Percentiles rank a stretch among this genome's conserved stretches.
Conservation (phyloP, 345 rosid species). For the Ailanthus altissimus region DNA sequence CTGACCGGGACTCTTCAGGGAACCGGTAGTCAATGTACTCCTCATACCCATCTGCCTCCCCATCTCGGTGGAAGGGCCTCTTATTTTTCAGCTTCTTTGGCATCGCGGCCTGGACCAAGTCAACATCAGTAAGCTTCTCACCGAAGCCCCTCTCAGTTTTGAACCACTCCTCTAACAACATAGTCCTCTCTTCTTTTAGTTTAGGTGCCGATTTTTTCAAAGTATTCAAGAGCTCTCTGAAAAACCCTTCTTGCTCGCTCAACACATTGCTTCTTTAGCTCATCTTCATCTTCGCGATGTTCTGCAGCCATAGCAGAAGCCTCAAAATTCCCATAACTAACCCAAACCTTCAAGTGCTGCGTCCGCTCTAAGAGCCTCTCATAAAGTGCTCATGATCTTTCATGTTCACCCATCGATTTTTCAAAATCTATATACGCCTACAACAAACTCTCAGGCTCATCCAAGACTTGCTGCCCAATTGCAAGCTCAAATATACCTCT, state of each 20-base stretch:
- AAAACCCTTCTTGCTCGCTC: conserved; percentile 67
- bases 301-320: conserved; percentile 55
- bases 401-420: conserved; percentile 72
- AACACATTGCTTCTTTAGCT: conserved; percentile 47
- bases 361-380: conserved; percentile 77
- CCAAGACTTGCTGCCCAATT: conserved; percentile 71
- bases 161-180: conserved; percentile 85
- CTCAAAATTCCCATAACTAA: conserved; percentile 83
- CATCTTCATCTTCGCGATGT: conserved; percentile 23
- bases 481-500: conserved; percentile 79
- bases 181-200: conserved; percentile 82
- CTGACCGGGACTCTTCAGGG: conserved; percentile 70
- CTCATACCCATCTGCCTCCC: conserved; percentile 60
- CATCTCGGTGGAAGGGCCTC: conserved; percentile 57
- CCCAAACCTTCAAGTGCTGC: conserved; percentile 88
- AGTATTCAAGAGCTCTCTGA: conserved; percentile 69
- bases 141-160: conserved; percentile 66
- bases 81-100: conserved; percentile 89
- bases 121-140: conserved; percentile 53
- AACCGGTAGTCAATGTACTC: conserved; percentile 68
- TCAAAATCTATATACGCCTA: conserved; percentile 94
- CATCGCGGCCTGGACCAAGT: conserved; percentile 58
- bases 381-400: conserved; percentile 62
- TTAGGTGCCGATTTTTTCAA: conserved; percentile 70
- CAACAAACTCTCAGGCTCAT: conserved; percentile 89